These are phyloP conservation scores for Phytophthora tentaculata DNA, from an alignment of 352 stramenopile species.

Conservation along the genomic window DNA sequence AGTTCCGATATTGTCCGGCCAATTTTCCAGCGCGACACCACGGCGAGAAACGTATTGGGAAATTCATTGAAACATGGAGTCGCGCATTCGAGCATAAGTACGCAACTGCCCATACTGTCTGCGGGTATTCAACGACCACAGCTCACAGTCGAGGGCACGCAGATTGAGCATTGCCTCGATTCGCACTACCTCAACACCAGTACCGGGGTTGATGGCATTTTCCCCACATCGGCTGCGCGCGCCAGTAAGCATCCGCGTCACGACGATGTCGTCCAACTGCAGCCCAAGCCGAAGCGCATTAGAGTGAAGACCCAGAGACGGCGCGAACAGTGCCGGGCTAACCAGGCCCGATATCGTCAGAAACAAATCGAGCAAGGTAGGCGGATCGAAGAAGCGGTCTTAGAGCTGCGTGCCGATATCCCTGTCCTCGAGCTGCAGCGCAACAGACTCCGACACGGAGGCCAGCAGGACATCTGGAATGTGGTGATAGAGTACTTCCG, in stretches of 20 bases:
- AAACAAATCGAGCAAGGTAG: neutral
- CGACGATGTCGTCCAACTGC: neutral
- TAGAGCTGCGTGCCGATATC: neutral
- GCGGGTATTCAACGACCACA: neutral
- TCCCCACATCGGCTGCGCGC: too few species aligned
- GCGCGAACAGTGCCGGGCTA: neutral
- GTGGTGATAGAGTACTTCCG: constrained; percentile 2
- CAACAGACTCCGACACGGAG: neutral
- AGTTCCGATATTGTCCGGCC: neutral
- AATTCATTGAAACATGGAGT: neutral
- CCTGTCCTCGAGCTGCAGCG: neutral
- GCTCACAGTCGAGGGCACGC: neutral
- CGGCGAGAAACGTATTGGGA: neutral
- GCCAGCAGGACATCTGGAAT: neutral
- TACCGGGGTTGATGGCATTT: neutral
- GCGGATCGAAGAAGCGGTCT: neutral
- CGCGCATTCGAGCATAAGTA: neutral
- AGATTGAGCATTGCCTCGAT: neutral
- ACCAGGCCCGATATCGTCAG: neutral
- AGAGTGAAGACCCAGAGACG: neutral
- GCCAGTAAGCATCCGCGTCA: too few species aligned
- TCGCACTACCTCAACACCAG: neutral
- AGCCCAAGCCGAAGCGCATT: neutral
- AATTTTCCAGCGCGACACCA: neutral
- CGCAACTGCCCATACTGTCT: neutral